Base-by-base conservation (phyloP, 78 protist species). In the Parvularia atlantis region DNA sequence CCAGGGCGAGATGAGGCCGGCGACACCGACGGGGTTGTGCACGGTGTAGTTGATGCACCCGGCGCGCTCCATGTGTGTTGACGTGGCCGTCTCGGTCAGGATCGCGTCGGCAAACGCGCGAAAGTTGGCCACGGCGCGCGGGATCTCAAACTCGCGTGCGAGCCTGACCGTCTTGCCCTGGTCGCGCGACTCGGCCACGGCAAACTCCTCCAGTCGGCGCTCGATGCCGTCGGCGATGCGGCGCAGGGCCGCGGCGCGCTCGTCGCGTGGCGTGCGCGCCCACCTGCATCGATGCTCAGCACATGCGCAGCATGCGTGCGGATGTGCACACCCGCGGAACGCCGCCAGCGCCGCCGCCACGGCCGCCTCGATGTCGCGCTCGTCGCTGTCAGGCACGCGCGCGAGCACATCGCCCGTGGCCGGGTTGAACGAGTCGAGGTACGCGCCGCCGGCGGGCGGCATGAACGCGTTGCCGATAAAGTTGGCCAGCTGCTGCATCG, bases 1-100 rank as follows among this genome's bases (percentile, higher is more conserved):
- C 96, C 96, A 91, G n/a, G 96, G 94, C n/a, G 90, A 62, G 41
- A 90, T 79, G 24, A 87, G 60, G 26, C 84, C 96, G 13, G 54
- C 59, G 14, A 89, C 90, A 9, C 96, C 96, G 31, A 89, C 44
- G 17, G 94, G 96, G 17, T 11, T 11, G 37, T 86, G 61, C 17
- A 40, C 2, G 28, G 87, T 82, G 69, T 75, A 83, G 71, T 84
- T 73, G 17, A 90, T n/a, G 28, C 81, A 84, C 16, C 33, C 58
- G 48, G n/a, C 43, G 30, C 1, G 39, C 11, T 73, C 75, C 3
- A 31, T 36, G 20, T 37, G 20, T 17, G 66, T 30, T 0, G 86
- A 17, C 35, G 41, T 37, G 24, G 80, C 85, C 19, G 33, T 31
- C 9, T 24, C n/a, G 37, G 82, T 78, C n/a, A 75, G 73, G 28